phyloP scores from a whole-genome alignment of 345 rosid species.

The Cardamine resedifolia region DNA sequence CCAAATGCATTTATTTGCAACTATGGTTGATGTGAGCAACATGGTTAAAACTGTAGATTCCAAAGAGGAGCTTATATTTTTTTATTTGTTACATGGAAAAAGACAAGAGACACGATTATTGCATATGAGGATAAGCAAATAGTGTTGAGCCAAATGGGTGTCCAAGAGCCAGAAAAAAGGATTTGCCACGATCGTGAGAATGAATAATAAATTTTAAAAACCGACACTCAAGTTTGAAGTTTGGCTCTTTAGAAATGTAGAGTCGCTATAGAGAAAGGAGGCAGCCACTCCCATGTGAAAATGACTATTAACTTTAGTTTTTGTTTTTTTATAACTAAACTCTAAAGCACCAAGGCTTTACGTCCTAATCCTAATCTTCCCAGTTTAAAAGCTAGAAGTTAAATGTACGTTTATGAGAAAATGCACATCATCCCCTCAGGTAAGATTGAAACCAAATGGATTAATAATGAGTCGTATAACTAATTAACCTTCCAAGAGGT shows the following conservation, averaged over 20 bases:
- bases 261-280: constrained; percentile 36
- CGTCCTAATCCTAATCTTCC: not conserved
- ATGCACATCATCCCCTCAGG: not conserved
- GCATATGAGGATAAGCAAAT: constrained; percentile 19
- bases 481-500: too few relatives aligned
- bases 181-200: not conserved
- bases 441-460: not conserved
- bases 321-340: not conserved
- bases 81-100: constrained; percentile 22
- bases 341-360: not conserved
- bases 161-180: constrained; percentile 33
- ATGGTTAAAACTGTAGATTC: not conserved
- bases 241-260: constrained; percentile 41
- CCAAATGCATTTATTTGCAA: not conserved
- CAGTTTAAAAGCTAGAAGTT: not conserved
- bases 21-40: not conserved
- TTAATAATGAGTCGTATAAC: not conserved
- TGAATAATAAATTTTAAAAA: not conserved
- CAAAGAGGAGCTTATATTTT: not conserved
- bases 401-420: not conserved
- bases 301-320: constrained; percentile 28
- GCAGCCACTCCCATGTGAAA: constrained; percentile 35
- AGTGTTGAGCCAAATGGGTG: constrained; percentile 31
- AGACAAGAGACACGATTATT: constrained; percentile 26
- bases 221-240: constrained; percentile 22